These are phyloP conservation scores for Chlamydomonas sphaeroides DNA, from an alignment of 139 green algal genomes.

Conservation along the genomic window DNA sequence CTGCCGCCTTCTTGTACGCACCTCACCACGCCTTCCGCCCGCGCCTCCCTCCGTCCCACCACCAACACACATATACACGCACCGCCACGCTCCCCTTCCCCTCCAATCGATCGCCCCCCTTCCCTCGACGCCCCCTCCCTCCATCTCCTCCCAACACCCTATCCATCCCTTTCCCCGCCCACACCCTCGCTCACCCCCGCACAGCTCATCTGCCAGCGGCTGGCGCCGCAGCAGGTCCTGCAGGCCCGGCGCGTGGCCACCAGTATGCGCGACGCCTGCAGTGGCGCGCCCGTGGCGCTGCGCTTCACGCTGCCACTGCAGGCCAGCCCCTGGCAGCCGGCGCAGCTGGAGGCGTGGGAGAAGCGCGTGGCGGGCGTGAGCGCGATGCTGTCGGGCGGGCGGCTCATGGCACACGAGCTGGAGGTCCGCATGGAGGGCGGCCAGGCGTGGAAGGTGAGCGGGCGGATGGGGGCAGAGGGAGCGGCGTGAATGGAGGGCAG, in stretches of 20 bases:
- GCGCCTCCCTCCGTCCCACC: too few species aligned
- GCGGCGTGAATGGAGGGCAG: too few species aligned
- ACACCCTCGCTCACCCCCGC: too few species aligned
- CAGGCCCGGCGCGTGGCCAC: background rate
- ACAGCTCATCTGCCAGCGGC: slow-evolving; percentile 18
- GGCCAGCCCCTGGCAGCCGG: background rate
- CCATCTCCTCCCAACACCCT: too few species aligned
- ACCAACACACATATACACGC: too few species aligned
- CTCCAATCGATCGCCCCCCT: too few species aligned
- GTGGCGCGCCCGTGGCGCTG: background rate
- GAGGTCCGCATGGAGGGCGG: slow-evolving; percentile 22
- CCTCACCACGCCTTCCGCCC: too few species aligned
- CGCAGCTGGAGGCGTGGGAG: slow-evolving; percentile 19
- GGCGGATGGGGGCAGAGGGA: too few species aligned
- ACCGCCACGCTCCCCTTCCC: too few species aligned
- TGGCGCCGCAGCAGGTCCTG: background rate
- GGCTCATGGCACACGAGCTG: background rate
- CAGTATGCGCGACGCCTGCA: slow-evolving; percentile 17
- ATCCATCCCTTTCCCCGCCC: too few species aligned
- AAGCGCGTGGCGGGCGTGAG: background rate
- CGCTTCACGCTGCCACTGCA: slow-evolving; percentile 31
- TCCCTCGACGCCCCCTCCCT: too few species aligned
- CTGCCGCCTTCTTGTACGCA: too few species aligned
- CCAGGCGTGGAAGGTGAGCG: slow-evolving; percentile 1
- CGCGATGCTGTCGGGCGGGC: background rate